Conservation (phyloP, 169 alveolate species). For the Perkinsus marinus region DNA sequence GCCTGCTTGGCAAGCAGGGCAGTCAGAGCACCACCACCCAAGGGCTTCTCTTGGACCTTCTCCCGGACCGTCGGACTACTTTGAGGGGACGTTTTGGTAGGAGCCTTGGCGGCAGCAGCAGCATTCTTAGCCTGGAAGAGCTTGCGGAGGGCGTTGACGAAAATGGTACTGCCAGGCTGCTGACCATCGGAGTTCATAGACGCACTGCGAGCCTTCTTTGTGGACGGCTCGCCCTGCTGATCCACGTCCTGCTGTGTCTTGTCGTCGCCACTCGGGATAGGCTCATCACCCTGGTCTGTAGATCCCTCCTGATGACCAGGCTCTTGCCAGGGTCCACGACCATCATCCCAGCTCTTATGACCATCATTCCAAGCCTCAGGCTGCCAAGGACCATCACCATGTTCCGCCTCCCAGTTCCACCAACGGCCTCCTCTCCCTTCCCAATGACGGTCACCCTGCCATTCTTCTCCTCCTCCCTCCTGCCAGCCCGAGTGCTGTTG, state of each 20-base stretch:
- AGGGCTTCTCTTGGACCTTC: background rate
- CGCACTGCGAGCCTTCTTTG: background rate
- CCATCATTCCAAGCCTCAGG: too few relatives aligned
- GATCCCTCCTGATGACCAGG: background rate
- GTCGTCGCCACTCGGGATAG: too few relatives aligned
- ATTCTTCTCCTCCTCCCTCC: background rate
- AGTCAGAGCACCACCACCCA: background rate
- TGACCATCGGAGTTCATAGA: background rate
- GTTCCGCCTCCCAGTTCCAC: background rate
- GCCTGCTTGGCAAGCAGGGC: background rate
- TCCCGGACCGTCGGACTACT: background rate
- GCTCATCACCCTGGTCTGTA: background rate
- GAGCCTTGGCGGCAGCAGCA: background rate
- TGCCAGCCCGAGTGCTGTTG: background rate
- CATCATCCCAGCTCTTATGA: background rate
- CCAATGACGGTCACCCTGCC: background rate
- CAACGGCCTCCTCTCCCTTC: background rate
- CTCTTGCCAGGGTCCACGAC: background rate
- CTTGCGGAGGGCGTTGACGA: background rate
- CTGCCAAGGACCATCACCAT: background rate
- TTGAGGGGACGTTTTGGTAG: background rate
- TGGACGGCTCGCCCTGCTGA: background rate
- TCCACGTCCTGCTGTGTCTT: too few relatives aligned
- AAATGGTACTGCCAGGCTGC: background rate
- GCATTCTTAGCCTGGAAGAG: background rate